Conservation (phyloP, 1,284 basidiomycete genomes). For the Austropuccinia psidii region DNA sequence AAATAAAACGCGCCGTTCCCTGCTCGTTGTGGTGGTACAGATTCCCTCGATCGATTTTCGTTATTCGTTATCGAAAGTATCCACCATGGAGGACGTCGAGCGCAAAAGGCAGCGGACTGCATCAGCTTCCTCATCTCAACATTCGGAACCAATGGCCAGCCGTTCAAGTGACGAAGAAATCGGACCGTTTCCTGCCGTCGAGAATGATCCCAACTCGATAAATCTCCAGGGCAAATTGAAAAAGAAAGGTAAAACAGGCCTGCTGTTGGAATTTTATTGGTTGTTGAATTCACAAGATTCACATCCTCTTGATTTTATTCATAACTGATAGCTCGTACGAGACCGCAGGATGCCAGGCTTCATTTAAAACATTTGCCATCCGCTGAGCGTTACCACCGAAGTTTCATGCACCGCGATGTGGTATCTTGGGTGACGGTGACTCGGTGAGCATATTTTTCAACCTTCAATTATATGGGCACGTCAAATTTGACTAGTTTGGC, state of each 20-base stretch:
- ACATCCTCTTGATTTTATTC: background rate
- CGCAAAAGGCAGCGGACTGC: background rate
- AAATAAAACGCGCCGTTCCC: too few species aligned
- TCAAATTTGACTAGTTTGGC: background rate
- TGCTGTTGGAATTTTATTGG: too few species aligned
- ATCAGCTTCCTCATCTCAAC: background rate
- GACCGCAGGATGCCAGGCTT: constrained; percentile 48
- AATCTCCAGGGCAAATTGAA: background rate
- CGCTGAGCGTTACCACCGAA: constrained; percentile 89
- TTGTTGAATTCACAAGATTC: too few species aligned
- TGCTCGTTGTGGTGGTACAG: too few species aligned
- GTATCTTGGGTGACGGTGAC: constrained; percentile 81
- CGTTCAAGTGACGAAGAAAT: constrained; percentile 27
- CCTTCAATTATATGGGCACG: background rate
- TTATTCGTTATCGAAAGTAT: too few species aligned
- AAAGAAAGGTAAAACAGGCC: constrained; percentile 22
- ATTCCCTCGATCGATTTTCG: too few species aligned
- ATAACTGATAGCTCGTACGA: constrained; percentile 4
- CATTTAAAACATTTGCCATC: constrained; percentile 86
- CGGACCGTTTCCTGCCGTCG: constrained; percentile 8
- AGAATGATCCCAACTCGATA: background rate
- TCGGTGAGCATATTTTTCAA: constrained; percentile 50
- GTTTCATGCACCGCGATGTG: constrained; percentile 95
- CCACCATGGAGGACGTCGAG: too few species aligned
- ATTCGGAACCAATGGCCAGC: background rate